Conservation (phyloP, 169 alveolate genomes). For the Theileria orientalis region DNA sequence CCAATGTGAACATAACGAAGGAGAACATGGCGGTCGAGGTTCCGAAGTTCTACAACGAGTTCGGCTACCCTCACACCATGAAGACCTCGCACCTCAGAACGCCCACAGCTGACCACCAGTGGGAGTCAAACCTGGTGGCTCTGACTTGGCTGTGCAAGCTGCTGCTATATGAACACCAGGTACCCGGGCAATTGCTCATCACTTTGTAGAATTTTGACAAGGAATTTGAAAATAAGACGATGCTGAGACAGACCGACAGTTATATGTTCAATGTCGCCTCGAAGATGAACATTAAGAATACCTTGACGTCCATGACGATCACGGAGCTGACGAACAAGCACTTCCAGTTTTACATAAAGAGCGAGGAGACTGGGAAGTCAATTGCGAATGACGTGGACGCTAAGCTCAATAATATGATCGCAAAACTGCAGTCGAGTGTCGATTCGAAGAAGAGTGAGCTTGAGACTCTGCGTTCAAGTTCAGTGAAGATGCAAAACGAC, state of each 20-base stretch:
- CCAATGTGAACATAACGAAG: conserved; percentile 43
- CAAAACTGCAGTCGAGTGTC: conserved; percentile 18
- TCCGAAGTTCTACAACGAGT: conserved; percentile 56
- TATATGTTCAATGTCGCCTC: background rate
- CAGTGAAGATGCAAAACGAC: conserved; percentile 51
- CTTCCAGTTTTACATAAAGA: conserved; percentile 28
- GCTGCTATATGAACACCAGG: conserved; percentile 63
- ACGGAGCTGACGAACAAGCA: conserved; percentile 60
- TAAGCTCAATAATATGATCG: conserved; percentile 1
- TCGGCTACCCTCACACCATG: conserved; percentile 65
- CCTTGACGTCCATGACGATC: conserved; percentile 28
- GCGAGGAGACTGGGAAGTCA: conserved; percentile 41
- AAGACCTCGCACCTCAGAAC: conserved; percentile 52
- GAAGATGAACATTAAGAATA: conserved; percentile 35
- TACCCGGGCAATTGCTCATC: background rate
- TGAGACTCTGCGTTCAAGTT: conserved; percentile 19
- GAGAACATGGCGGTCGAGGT: conserved; percentile 67
- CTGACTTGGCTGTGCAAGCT: conserved; percentile 65
- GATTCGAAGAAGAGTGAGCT: conserved; percentile 29
- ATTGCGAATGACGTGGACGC: conserved; percentile 28
- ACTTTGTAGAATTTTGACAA: conserved; percentile 27
- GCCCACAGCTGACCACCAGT: conserved; percentile 64
- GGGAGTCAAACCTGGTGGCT: conserved; percentile 58
- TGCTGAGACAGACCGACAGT: background rate
- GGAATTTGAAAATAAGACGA: conserved; percentile 2